Evolutionary conservation across 2,329 filamentous ascomycete species (phyloP).

Genomic region (Helotiales sp.): DNA sequence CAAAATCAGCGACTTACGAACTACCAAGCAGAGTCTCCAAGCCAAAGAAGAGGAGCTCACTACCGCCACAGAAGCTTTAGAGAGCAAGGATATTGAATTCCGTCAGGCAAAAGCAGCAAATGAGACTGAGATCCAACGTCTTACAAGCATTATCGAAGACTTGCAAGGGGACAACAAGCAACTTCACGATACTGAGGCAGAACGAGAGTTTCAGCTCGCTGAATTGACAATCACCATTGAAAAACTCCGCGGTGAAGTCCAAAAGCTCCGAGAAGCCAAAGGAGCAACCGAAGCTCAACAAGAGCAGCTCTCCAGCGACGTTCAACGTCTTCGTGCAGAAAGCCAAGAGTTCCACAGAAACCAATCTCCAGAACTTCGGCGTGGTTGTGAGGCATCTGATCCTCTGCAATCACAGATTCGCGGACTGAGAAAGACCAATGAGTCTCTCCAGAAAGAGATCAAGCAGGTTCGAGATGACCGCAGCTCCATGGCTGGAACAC

Average conservation of each 20-base stretch:
- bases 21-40: neutral
- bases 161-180: slow-evolving; percentile 12
- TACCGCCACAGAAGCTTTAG: neutral
- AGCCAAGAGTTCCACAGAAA: neutral
- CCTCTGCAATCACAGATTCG: neutral
- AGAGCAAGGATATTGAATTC: slow-evolving; percentile 6
- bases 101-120: slow-evolving; percentile 1
- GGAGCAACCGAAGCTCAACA: neutral
- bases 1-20: neutral
- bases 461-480: slow-evolving; percentile 1
- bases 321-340: neutral
- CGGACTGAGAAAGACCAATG: neutral
- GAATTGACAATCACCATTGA: neutral
- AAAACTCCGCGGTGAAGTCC: neutral
- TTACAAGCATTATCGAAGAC: slow-evolving; percentile 18
- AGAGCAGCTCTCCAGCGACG: neutral
- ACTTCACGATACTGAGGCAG: slow-evolving; percentile 2
- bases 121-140: neutral
- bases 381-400: neutral
- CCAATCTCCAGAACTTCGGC: neutral
- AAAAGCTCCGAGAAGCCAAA: neutral
- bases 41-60: neutral
- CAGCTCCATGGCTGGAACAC: neutral
- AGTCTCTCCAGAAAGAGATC: neutral
- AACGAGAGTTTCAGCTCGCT: neutral